Conservation (phyloP, 1,284 basidiomycete species). For the Rhodotorula sp. region DNA sequence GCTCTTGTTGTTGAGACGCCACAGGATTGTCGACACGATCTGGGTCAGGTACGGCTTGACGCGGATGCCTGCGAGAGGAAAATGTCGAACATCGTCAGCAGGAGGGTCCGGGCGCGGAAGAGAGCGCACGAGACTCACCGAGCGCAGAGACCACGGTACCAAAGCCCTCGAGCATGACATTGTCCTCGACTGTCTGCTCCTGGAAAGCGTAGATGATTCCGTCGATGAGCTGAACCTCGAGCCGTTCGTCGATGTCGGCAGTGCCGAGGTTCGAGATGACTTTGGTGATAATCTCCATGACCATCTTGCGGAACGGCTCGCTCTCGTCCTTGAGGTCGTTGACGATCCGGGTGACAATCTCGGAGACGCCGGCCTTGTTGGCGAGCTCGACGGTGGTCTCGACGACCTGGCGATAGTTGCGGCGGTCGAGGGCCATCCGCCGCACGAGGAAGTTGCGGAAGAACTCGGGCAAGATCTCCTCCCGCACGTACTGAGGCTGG, state of each 20-base stretch:
- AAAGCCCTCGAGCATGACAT: conserved; percentile 98
- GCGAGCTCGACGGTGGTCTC: conserved; percentile 98
- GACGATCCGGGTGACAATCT: conserved; percentile 91
- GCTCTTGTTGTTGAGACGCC: conserved; percentile 99
- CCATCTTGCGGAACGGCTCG: conserved; percentile 99
- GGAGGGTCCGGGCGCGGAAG: not conserved
- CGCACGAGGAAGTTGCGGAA: conserved; percentile 93
- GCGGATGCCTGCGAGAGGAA: conserved; percentile 66
- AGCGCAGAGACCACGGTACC: conserved; percentile 95
- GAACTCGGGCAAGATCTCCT: conserved; percentile 98
- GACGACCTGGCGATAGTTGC: conserved; percentile 95
- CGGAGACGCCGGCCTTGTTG: conserved; percentile 91
- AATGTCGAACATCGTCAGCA: not conserved
- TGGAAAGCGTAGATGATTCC: conserved; percentile 99
- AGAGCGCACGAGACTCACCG: conserved; percentile 48
- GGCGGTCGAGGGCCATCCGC: conserved; percentile 86
- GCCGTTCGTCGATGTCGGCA: conserved; percentile 91
- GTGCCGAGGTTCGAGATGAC: conserved; percentile 89
- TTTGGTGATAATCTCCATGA: conserved; percentile 99
- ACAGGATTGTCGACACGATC: conserved; percentile 98
- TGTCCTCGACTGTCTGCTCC: conserved; percentile 97
- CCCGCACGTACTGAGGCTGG: conserved; percentile 85
- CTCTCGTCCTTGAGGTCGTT: conserved; percentile 80
- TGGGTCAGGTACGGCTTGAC: conserved; percentile 98
- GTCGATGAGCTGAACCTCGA: conserved; percentile 91